Percentiles rank a stretch among this genome's conserved stretches.
phyloP scores from a whole-genome alignment of 2,329 filamentous ascomycete genomes.

The Pseudogymnoascus verrucosus region DNA sequence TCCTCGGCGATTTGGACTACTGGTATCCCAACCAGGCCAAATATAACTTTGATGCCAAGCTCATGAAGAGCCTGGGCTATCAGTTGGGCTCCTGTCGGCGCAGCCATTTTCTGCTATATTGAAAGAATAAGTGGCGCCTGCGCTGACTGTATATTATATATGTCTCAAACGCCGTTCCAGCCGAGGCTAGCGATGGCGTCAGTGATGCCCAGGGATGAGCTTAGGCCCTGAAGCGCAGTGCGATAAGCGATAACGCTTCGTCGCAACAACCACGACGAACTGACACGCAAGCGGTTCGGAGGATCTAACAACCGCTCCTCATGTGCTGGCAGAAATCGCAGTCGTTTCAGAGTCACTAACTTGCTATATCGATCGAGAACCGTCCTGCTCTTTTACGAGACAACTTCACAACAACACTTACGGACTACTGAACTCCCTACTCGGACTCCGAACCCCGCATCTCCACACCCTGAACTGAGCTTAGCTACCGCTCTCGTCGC shows the following conservation, averaged over 20 bases:
- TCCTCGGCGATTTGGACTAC: slow-evolving; percentile 50
- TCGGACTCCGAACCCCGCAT: slow-evolving; percentile 3
- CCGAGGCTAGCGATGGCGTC: slow-evolving; percentile 7
- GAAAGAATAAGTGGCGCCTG: slow-evolving; percentile 1
- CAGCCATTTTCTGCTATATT: slow-evolving; percentile 6
- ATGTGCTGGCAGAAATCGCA: slow-evolving; percentile 7
- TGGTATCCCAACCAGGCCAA: slow-evolving; percentile 30
- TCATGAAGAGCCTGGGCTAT: slow-evolving; percentile 23
- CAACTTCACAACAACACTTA: background rate
- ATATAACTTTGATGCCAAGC: slow-evolving; percentile 24
- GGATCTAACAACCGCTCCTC: slow-evolving; percentile 7
- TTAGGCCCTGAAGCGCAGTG: slow-evolving; percentile 2
- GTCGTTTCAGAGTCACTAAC: background rate
- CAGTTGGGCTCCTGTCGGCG: slow-evolving; percentile 19
- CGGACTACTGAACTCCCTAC: background rate
- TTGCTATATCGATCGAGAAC: background rate
- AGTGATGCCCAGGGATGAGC: background rate
- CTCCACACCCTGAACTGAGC: background rate
- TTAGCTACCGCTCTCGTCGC: background rate
- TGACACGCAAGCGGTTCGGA: slow-evolving; percentile 3
- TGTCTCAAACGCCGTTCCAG: background rate
- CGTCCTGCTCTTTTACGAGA: background rate
- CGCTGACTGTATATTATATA: slow-evolving; percentile 5
- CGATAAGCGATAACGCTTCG: slow-evolving; percentile 6
- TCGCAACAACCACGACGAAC: slow-evolving; percentile 4